Evolutionary conservation across 2,329 filamentous ascomycete genomes (phyloP).

Genomic region (Whalleya microplaca): DNA sequence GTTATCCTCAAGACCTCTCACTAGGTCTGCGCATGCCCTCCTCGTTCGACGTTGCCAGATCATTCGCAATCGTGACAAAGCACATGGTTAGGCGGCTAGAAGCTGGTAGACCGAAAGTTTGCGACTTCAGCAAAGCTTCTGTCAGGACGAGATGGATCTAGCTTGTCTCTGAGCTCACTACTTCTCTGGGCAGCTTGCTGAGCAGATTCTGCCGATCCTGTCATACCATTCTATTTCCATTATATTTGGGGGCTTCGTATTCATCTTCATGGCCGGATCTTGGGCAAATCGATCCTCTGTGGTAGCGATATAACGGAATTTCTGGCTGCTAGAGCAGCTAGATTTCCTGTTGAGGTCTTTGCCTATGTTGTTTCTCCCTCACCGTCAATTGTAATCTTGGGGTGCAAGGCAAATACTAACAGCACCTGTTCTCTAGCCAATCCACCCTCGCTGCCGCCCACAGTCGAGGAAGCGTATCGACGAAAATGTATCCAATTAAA

Average conservation of each 20-base stretch:
- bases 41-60: neutral
- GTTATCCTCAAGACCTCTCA: neutral
- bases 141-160: neutral
- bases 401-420: conserved; percentile 36
- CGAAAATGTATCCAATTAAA: conserved; percentile 95
- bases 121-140: neutral
- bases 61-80: conserved; percentile 3
- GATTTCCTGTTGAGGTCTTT: too few species aligned
- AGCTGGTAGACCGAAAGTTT: neutral
- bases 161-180: neutral
- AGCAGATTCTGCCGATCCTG: neutral
- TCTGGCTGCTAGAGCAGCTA: too few species aligned
- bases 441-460: conserved; percentile 73
- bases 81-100: neutral
- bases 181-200: too few species aligned
- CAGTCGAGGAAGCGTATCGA: conserved; percentile 93
- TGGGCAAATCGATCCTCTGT: too few species aligned
- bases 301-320: too few species aligned
- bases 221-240: neutral
- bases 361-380: too few species aligned
- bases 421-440: conserved; percentile 42
- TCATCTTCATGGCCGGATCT: too few species aligned
- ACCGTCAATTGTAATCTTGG: neutral
- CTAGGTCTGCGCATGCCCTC: neutral
- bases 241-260: too few species aligned